A percentile compares a stretch with the other conserved stretches of the same genome.
Evolutionary conservation across 2,329 filamentous ascomycete species (phyloP).

Genomic region (Ophiostoma triangulosporum): DNA sequence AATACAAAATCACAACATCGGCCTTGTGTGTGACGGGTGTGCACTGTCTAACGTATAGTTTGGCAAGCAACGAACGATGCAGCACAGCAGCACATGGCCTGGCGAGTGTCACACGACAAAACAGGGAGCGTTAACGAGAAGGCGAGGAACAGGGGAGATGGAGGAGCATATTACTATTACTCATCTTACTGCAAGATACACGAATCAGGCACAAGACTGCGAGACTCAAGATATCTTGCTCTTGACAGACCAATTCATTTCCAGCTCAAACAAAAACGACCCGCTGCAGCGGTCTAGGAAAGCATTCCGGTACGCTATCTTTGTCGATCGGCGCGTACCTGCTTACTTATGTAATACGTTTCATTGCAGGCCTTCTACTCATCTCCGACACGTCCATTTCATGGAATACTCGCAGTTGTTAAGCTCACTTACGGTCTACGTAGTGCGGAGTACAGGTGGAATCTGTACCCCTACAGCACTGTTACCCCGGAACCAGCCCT

Average conservation of each 20-base stretch:
- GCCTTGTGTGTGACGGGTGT: not conserved
- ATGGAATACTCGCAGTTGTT: not conserved
- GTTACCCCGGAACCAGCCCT: not conserved
- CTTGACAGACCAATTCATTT: slow-evolving; percentile 2
- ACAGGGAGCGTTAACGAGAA: not conserved
- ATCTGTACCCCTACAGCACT: not conserved
- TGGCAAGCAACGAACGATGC: not conserved
- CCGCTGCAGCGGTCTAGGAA: slow-evolving; percentile 7
- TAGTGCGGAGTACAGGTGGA: not conserved
- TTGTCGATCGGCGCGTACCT: not conserved
- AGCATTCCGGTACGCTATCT: slow-evolving; percentile 5
- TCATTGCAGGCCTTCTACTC: not conserved
- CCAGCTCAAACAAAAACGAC: not conserved
- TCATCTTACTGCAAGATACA: too few species aligned
- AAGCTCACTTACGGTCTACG: not conserved
- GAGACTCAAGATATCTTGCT: too few species aligned
- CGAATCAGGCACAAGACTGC: too few species aligned
- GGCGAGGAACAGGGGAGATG: not conserved
- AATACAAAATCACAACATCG: not conserved
- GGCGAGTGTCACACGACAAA: not conserved
- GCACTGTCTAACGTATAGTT: not conserved
- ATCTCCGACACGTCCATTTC: slow-evolving; percentile 1
- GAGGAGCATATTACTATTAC: too few species aligned
- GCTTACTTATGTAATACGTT: not conserved
- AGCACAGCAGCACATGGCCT: not conserved